Evolutionary conservation across 2,329 filamentous ascomycete genomes (phyloP).

Genomic region (Thelonectria discophora): DNA sequence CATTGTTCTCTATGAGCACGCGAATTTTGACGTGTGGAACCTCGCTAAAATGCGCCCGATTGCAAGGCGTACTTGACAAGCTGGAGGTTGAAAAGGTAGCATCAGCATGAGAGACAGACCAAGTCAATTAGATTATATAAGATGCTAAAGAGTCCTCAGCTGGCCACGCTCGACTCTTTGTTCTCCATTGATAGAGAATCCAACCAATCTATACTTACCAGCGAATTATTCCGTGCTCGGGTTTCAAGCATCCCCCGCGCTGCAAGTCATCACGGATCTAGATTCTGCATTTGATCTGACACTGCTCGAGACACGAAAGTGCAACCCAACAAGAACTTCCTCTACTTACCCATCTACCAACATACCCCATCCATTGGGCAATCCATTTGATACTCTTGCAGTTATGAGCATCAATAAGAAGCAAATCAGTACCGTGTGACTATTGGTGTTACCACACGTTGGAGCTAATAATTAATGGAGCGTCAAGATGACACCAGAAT

Average conservation of each 20-base stretch:
- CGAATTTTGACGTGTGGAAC: background rate
- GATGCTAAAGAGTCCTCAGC: background rate
- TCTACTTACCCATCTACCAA: background rate
- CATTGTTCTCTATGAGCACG: constrained; percentile 27
- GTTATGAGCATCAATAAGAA: background rate
- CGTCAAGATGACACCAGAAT: background rate
- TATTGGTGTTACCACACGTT: background rate
- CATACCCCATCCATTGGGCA: background rate
- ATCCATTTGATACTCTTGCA: too few species aligned
- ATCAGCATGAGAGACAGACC: background rate
- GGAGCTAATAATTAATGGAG: background rate
- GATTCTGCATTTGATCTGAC: too few species aligned
- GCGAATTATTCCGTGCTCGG: too few species aligned
- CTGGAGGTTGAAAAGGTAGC: background rate
- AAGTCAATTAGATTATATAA: background rate
- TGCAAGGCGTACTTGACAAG: background rate
- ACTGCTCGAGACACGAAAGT: too few species aligned
- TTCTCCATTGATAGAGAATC: too few species aligned
- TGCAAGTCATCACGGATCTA: too few species aligned
- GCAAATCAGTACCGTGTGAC: background rate
- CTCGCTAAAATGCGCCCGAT: background rate
- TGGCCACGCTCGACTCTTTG: background rate
- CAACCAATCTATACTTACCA: too few species aligned
- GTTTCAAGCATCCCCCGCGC: too few species aligned
- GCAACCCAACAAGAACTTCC: too few species aligned